These are phyloP conservation scores for Acidiella bohemica DNA, from an alignment of 495 filamentous ascomycete species.

Conservation along the genomic window DNA sequence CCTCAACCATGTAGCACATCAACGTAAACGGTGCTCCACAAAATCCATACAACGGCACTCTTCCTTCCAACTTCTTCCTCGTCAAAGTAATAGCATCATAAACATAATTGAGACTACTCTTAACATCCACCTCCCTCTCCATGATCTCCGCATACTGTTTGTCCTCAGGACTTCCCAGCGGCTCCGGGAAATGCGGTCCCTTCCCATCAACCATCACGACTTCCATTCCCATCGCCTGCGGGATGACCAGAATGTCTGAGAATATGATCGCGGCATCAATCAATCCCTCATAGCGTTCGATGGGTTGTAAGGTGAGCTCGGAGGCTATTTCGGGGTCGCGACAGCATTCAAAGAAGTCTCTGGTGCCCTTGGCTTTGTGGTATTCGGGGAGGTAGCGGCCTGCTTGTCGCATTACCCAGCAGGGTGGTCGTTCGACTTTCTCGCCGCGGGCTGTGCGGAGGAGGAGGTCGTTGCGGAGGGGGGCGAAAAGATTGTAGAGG, in stretches of 20 bases:
- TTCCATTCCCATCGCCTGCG: slow-evolving; percentile 91
- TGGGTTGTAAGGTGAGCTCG: slow-evolving; percentile 79
- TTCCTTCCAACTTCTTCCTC: slow-evolving; percentile 68
- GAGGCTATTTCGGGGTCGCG: slow-evolving; percentile 84
- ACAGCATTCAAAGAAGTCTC: slow-evolving; percentile 96
- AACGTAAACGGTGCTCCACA: slow-evolving; percentile 95
- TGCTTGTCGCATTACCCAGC: slow-evolving; percentile 99
- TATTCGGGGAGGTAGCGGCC: slow-evolving; percentile 97
- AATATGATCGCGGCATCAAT: slow-evolving; percentile 98
- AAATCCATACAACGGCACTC: slow-evolving; percentile 92
- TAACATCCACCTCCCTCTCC: slow-evolving; percentile 65
- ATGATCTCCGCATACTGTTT: slow-evolving; percentile 69
- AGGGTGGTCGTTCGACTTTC: slow-evolving; percentile 77
- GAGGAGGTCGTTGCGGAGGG: slow-evolving; percentile 80
- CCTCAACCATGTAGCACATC: slow-evolving; percentile 97
- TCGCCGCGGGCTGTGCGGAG: slow-evolving; percentile 78
- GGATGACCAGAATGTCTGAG: slow-evolving; percentile 94
- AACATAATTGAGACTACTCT: slow-evolving; percentile 75
- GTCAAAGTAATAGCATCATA: slow-evolving; percentile 91
- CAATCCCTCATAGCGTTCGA: slow-evolving; percentile 77
- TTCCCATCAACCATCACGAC: slow-evolving; percentile 97
- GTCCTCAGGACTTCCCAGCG: slow-evolving; percentile 62
- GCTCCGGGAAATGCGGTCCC: slow-evolving; percentile 83
- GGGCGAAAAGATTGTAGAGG: no score
- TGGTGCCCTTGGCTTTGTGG: slow-evolving; percentile 74